Evolutionary conservation across 2,329 filamentous ascomycete species (phyloP), one percentile per base, ranked within the genome.

Genomic region (Penicillium janthinellum): DNA sequence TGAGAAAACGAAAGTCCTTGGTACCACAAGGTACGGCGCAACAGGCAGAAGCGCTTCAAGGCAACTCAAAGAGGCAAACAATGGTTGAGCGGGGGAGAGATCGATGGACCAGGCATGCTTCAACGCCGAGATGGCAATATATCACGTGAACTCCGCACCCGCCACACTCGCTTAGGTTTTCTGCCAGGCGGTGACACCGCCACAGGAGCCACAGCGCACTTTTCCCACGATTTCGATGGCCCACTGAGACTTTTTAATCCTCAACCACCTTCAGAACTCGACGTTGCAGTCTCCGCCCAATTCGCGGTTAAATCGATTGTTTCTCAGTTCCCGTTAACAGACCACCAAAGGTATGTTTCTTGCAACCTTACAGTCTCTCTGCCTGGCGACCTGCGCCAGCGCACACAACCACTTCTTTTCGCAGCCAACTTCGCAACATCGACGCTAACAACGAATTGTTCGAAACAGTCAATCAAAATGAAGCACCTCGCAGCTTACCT

Each of bases 401-500:
- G 49, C 45, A 20, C 34, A 41, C 31, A 17, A 28, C 56, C 35
- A 60, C 17, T 39, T 38, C 47, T 49, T n/a, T 44, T 54, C 56
- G 22, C 56, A 47, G 50, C 38, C 52, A 41, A 54, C 60, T 54
- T 49, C 54, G 54, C 65, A 53, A 51, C 55, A 44, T 58, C 44
- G 57, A 62, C 53, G 53, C 69, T 71, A 49, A 73, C 63, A 51
- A 55, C 51, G 10, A 60, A 53, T 56, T 59, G 58, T 41, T 15
- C 17, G 35, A 15, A 28, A 54, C 39, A 67, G 65, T 62, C 59
- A 53, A 73, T 77, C 80, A 96, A 89, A 92, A 98, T 99, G 95
- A 98, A 99, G 93, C 90, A 98, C 85, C 90, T 99, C 85, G 95
- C 95, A 80, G 94, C 95, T 80, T 98, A 96, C 88, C 92, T 99